A percentile compares a stretch with the other conserved stretches of the same genome.
phyloP scores from a whole-genome alignment of 768 basidiomycete genomes.

The Mycena chlorophos region DNA sequence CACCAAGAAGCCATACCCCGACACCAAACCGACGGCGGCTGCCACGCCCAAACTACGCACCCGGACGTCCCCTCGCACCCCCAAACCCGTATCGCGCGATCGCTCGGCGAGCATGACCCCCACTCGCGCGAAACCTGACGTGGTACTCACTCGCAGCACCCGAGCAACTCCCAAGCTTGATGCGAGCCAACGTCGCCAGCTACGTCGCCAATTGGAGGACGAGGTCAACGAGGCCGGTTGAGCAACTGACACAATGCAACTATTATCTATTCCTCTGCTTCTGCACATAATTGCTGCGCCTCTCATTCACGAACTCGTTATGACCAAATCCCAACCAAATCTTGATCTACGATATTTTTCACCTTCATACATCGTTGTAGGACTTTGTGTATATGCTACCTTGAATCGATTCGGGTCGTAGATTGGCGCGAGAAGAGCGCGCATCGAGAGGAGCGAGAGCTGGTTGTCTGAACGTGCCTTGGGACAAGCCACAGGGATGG shows the following conservation, averaged over 20 bases:
- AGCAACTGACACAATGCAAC: constrained; percentile 19
- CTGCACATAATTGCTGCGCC: constrained; percentile 10
- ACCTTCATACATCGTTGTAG: no score
- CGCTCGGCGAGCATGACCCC: constrained; percentile 21
- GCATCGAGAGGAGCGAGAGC: no score
- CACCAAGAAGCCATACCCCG: constrained; percentile 17
- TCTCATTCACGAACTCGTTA: constrained; percentile 18
- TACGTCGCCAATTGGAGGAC: constrained; percentile 34
- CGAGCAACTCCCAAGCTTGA: constrained; percentile 25
- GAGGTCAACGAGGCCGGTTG: constrained; percentile 37
- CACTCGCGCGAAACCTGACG: constrained; percentile 16
- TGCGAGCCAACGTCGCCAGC: constrained; percentile 28
- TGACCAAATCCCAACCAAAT: no score
- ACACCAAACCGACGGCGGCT: no score
- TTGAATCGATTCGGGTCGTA: no score
- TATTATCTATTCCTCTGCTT: constrained; percentile 5
- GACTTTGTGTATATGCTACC: constrained; percentile 1
- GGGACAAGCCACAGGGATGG: no score
- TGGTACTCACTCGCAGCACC: constrained; percentile 20
- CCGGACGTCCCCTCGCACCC: constrained; percentile 23
- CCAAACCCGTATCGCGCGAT: constrained; percentile 26
- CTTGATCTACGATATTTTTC: constrained; percentile 16
- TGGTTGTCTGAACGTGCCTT: no score
- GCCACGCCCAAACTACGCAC: constrained; percentile 27
- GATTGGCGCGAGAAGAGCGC: no score